These are phyloP conservation scores for Fusarium udum DNA, from an alignment of 2,329 filamentous ascomycete species.

Conservation along the genomic window DNA sequence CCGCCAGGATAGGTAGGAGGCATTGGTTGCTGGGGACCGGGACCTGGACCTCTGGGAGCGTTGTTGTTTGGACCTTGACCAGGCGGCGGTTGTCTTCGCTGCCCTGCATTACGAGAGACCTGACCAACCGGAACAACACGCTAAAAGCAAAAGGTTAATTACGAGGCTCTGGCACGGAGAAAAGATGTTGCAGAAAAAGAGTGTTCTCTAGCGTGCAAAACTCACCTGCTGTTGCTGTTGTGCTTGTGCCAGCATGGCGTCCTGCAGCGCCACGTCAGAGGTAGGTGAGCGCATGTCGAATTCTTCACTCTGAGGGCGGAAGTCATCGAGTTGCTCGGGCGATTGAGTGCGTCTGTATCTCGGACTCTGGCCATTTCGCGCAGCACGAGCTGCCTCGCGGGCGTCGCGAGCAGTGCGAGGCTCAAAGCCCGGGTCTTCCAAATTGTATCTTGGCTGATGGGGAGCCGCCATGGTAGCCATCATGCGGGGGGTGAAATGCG, in stretches of 20 bases:
- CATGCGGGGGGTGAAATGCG: not conserved
- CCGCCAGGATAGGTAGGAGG: constrained; percentile 33
- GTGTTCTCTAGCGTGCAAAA: not conserved
- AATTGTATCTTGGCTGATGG: constrained; percentile 30
- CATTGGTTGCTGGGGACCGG: constrained; percentile 20
- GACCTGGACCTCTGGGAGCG: not conserved
- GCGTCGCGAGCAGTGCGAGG: constrained; percentile 42
- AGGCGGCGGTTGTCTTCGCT: constrained; percentile 31
- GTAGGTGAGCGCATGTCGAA: constrained; percentile 40
- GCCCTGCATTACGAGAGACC: constrained; percentile 29
- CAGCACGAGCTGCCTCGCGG: constrained; percentile 38
- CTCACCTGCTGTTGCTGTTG: constrained; percentile 42
- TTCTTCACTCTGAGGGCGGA: constrained; percentile 36
- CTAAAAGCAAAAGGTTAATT: constrained; percentile 26
- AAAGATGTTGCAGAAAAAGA: constrained; percentile 13
- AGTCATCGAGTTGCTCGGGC: constrained; percentile 39
- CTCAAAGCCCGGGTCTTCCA: constrained; percentile 31
- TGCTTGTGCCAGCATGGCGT: constrained; percentile 44
- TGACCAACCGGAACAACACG: constrained; percentile 43
- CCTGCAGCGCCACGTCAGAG: constrained; percentile 43
- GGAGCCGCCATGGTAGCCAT: constrained; percentile 35
- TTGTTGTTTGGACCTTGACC: constrained; percentile 11
- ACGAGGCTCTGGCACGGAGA: constrained; percentile 2
- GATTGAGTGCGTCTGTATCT: constrained; percentile 42
- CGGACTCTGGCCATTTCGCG: constrained; percentile 36